A percentile compares a stretch with the other conserved stretches of the same genome.
These are phyloP conservation scores for Hortaea werneckii DNA, from an alignment of 2,329 filamentous ascomycete species.

Conservation along the genomic window DNA sequence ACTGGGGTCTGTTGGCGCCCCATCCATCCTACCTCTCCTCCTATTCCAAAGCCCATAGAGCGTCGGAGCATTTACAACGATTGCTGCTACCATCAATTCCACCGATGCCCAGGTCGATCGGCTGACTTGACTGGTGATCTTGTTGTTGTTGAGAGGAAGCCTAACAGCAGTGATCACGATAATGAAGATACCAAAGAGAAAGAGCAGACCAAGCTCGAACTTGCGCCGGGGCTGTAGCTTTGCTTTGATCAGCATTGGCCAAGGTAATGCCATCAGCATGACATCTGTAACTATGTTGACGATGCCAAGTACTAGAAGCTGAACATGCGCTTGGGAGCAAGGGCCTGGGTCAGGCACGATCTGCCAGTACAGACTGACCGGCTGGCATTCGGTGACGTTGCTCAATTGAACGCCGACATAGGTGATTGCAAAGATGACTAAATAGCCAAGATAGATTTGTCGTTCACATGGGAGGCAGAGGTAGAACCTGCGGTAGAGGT, in stretches of 20 bases:
- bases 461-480: neutral
- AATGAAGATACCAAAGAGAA: neutral
- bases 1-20: neutral
- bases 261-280: conserved; percentile 72
- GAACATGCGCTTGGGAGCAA: conserved; percentile 77
- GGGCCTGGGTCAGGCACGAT: conserved; percentile 67
- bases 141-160: neutral
- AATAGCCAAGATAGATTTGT: neutral
- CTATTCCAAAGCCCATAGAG: neutral
- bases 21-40: neutral
- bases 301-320: conserved; percentile 81
- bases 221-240: neutral
- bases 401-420: conserved; percentile 73
- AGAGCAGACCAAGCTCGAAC: neutral
- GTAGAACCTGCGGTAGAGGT: neutral
- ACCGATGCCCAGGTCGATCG: neutral
- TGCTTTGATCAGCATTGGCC: neutral
- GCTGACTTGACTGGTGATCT: neutral
- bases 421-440: conserved; percentile 42
- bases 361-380: conserved; percentile 48
- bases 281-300: conserved; percentile 85
- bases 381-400: conserved; percentile 70
- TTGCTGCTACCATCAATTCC: neutral
- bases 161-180: neutral
- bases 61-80: neutral